These are phyloP conservation scores for Phytophthora boehmeriae DNA, from an alignment of 352 stramenopile genomes.

Conservation along the genomic window DNA sequence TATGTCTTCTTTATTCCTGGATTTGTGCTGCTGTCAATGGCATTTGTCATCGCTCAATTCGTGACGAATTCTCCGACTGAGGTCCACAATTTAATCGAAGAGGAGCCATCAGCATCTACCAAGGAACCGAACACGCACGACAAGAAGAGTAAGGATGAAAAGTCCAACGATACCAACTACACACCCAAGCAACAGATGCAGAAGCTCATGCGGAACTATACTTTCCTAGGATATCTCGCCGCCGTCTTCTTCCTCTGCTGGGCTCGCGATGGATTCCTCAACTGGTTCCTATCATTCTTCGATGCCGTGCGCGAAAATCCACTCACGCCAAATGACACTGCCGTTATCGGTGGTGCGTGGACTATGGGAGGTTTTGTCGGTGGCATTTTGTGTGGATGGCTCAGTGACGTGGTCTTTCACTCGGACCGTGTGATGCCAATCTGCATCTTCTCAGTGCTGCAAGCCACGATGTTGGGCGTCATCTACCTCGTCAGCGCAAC, in stretches of 20 bases:
- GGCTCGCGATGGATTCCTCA: conserved; percentile 62
- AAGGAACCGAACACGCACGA: too few relatives aligned
- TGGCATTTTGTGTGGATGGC: conserved; percentile 70
- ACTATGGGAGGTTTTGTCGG: conserved; percentile 78
- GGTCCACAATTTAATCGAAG: conserved; percentile 25
- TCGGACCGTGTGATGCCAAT: conserved; percentile 73
- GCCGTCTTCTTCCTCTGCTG: conserved; percentile 69
- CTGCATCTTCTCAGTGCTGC: conserved; percentile 73
- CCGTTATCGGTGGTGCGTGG: conserved; percentile 75
- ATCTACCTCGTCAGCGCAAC: conserved; percentile 68
- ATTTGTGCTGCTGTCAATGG: conserved; percentile 46
- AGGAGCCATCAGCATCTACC: not conserved
- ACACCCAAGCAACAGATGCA: conserved; percentile 56
- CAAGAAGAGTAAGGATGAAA: conserved; percentile 7
- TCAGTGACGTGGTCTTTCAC: conserved; percentile 73
- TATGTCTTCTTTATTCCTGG: conserved; percentile 62
- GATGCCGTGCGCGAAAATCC: conserved; percentile 48
- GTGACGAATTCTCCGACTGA: conserved; percentile 67
- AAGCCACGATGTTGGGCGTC: conserved; percentile 52
- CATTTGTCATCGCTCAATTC: conserved; percentile 49
- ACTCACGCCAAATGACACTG: conserved; percentile 50
- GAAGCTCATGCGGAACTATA: conserved; percentile 54
- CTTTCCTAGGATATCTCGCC: conserved; percentile 59
- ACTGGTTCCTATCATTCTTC: conserved; percentile 76
- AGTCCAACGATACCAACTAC: conserved; percentile 16